Conservation (phyloP, 768 basidiomycete genomes). For the Steccherinum ochraceum region DNA sequence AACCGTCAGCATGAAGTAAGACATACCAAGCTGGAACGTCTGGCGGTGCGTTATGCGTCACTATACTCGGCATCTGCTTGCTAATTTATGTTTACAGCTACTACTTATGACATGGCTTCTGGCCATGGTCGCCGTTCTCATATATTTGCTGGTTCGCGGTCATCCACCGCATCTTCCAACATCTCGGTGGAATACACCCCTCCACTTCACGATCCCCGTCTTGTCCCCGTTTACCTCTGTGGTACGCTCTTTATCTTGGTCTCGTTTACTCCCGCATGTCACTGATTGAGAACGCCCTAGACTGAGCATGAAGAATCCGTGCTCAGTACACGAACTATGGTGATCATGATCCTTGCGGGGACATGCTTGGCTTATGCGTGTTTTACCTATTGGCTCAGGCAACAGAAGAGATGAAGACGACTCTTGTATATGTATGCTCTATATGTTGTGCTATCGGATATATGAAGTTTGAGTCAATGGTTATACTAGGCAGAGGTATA, state of each 20-base stretch:
- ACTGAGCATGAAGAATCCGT: slow-evolving; percentile 71
- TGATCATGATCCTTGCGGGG: slow-evolving; percentile 31
- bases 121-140: slow-evolving; percentile 22
- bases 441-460: no score
- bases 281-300: no score
- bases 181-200: slow-evolving; percentile 23
- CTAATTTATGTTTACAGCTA: neutral
- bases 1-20: slow-evolving; percentile 40
- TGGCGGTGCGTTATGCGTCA: slow-evolving; percentile 35
- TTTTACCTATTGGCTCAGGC: slow-evolving; percentile 35
- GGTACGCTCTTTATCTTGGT: slow-evolving; percentile 43
- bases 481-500: no score
- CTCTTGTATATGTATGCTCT: no score
- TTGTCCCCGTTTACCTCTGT: slow-evolving; percentile 76
- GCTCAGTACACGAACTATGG: slow-evolving; percentile 43
- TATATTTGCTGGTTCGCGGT: slow-evolving; percentile 3
- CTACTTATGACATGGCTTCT: slow-evolving; percentile 16
- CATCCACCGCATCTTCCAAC: slow-evolving; percentile 1
- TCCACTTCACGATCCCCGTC: slow-evolving; percentile 74
- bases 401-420: neutral
- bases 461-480: no score
- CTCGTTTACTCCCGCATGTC: no score
- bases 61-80: slow-evolving; percentile 5
- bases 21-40: slow-evolving; percentile 41
- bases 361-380: slow-evolving; percentile 36